These are phyloP conservation scores for Penicillium cosmopolitanum DNA, from an alignment of 495 filamentous ascomycete species.

Conservation along the genomic window DNA sequence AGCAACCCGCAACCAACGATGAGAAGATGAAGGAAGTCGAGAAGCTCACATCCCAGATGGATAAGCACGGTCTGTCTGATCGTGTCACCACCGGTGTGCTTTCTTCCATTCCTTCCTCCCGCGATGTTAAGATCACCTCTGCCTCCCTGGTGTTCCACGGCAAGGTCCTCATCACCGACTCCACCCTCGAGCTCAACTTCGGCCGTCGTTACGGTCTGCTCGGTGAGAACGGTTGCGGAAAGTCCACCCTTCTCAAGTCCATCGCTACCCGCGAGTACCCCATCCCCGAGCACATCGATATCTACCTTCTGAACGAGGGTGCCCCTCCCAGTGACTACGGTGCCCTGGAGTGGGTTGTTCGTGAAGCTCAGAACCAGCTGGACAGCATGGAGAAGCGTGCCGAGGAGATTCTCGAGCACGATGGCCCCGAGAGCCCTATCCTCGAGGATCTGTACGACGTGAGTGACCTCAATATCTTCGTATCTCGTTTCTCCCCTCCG, in stretches of 20 bases:
- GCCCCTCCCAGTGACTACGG: constrained; percentile 87
- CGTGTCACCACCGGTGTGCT: constrained; percentile 98
- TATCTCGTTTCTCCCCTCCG: neutral
- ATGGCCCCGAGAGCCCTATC: constrained; percentile 89
- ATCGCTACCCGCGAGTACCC: constrained; percentile 93
- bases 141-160: constrained; percentile 95
- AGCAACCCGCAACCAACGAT: constrained; percentile 69
- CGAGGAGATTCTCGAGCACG: constrained; percentile 86
- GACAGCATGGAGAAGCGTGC: constrained; percentile 83
- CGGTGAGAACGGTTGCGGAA: constrained; percentile 98
- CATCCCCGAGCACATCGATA: constrained; percentile 95
- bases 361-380: constrained; percentile 92
- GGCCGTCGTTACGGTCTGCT: constrained; percentile 92
- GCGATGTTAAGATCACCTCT: constrained; percentile 96
- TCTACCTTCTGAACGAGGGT: constrained; percentile 98
- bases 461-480: constrained; percentile 35
- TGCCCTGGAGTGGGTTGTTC: constrained; percentile 96
- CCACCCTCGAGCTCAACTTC: constrained; percentile 90
- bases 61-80: constrained; percentile 94
- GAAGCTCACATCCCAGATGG: constrained; percentile 84
- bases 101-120: constrained; percentile 76
- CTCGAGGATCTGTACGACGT: constrained; percentile 96
- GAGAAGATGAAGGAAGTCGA: constrained; percentile 81
- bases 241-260: constrained; percentile 94
- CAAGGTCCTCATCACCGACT: constrained; percentile 91